These are phyloP conservation scores for Neonectria neomacrospora DNA, from an alignment of 2,329 filamentous ascomycete genomes.

Conservation along the genomic window DNA sequence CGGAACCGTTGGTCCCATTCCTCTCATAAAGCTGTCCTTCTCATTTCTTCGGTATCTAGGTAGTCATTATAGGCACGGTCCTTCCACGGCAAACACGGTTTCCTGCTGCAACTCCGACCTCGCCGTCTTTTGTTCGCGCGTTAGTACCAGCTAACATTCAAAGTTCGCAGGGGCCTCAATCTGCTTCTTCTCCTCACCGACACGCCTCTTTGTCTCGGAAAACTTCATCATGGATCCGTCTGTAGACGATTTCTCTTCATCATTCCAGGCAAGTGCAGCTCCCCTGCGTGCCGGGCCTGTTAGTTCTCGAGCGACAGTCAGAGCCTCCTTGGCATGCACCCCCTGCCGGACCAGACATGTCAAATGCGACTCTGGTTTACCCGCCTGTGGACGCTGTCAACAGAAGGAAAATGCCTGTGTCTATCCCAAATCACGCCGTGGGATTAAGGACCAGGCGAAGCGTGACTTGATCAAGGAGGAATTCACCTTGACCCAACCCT, in stretches of 20 bases:
- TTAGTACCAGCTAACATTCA: slow-evolving; percentile 20
- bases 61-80: slow-evolving; percentile 7
- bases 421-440: slow-evolving; percentile 38
- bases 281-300: slow-evolving; percentile 27
- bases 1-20: slow-evolving; percentile 1
- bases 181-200: slow-evolving; percentile 5
- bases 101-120: slow-evolving; percentile 16
- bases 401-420: slow-evolving; percentile 28
- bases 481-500: not conserved
- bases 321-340: slow-evolving; percentile 38
- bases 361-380: slow-evolving; percentile 35
- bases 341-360: slow-evolving; percentile 39
- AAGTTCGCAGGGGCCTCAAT: not conserved
- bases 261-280: slow-evolving; percentile 7
- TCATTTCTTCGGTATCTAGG: not conserved
- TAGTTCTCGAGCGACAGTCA: slow-evolving; percentile 30
- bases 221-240: slow-evolving; percentile 31
- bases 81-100: slow-evolving; percentile 22
- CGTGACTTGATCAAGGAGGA: slow-evolving; percentile 26
- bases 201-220: slow-evolving; percentile 7
- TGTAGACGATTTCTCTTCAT: slow-evolving; percentile 14
- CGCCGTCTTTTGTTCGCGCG: slow-evolving; percentile 8
- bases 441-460: slow-evolving; percentile 33
- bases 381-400: slow-evolving; percentile 37
- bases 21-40: slow-evolving; percentile 2